Evolutionary conservation across 176 grass and related monocot genomes (phyloP).

Genomic region (Ampelocalamus luodianensis): DNA sequence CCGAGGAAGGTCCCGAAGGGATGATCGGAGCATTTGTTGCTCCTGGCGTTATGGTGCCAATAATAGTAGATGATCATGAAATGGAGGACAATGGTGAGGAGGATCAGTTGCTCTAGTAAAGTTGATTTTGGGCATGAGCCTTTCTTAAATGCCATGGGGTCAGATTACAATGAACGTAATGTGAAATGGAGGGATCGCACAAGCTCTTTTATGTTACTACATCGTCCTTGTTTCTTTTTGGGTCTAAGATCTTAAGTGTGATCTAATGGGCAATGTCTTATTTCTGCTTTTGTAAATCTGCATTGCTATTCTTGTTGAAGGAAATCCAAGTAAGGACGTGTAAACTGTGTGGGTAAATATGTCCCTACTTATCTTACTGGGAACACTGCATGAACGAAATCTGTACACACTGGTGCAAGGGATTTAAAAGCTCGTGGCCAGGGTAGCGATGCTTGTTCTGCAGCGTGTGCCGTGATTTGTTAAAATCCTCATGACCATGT

Average conservation of each 20-base stretch:
- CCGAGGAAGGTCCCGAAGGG: constrained; percentile 17
- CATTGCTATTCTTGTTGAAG: neutral
- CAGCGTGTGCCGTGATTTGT: neutral
- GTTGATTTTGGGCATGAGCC: neutral
- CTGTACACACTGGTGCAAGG: neutral
- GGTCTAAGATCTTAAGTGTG: neutral
- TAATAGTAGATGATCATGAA: neutral
- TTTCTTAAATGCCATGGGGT: neutral
- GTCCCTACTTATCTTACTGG: neutral
- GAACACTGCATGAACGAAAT: neutral
- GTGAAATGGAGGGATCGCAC: neutral
- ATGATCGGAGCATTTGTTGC: neutral
- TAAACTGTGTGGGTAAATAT: neutral
- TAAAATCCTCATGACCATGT: too few relatives aligned
- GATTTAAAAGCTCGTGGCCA: neutral
- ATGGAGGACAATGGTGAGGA: constrained; percentile 40
- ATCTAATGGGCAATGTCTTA: neutral
- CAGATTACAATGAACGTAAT: constrained; percentile 9
- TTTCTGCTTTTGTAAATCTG: constrained; percentile 25
- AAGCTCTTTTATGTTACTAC: neutral
- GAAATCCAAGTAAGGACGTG: neutral
- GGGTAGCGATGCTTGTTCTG: neutral
- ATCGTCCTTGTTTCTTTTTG: neutral
- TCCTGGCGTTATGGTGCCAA: neutral
- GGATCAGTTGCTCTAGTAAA: constrained; percentile 22